A percentile compares a stretch with the other conserved stretches of the same genome.
These are phyloP conservation scores for Spathaspora hagerdaliae DNA, from an alignment of 805 yeast genomes.

Conservation along the genomic window DNA sequence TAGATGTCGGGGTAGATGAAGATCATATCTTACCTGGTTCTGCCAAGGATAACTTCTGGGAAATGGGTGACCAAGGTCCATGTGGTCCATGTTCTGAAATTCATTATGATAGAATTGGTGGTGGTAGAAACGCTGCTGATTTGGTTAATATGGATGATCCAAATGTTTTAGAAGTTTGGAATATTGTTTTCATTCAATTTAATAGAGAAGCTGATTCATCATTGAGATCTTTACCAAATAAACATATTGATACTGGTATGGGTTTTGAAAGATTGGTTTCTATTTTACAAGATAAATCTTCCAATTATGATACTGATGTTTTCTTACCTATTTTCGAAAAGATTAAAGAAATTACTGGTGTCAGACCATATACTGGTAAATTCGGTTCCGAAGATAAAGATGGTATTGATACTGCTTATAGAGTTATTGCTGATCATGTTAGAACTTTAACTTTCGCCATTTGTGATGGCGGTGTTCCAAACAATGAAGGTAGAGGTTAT, in stretches of 20 bases:
- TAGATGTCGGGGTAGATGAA: constrained; percentile 80
- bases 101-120: constrained; percentile 97
- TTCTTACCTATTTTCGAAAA: constrained; percentile 82
- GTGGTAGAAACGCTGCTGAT: constrained; percentile 91
- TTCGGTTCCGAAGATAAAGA: constrained; percentile 91
- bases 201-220: constrained; percentile 89
- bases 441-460: constrained; percentile 95
- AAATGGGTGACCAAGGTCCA: constrained; percentile 99
- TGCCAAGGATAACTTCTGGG: constrained; percentile 96
- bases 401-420: constrained; percentile 96
- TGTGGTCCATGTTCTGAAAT: constrained; percentile 99
- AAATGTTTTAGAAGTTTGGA: constrained; percentile 96
- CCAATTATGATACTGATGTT: constrained; percentile 97
- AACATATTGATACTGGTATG: constrained; percentile 98
- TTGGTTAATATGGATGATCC: constrained; percentile 97
- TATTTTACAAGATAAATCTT: constrained; percentile 81
- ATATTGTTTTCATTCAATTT: constrained; percentile 92
- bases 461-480: constrained; percentile 99
- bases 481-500: constrained; percentile 98
- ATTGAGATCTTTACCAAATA: constrained; percentile 80
- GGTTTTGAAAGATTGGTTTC: constrained; percentile 98
- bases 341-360: constrained; percentile 92
- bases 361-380: constrained; percentile 84
- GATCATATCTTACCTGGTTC: constrained; percentile 92
- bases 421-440: constrained; percentile 98